A percentile compares a stretch with the other conserved stretches of the same genome.
Evolutionary conservation across 176 grass and related monocot species (phyloP).

Genomic region (Juncus effusus): DNA sequence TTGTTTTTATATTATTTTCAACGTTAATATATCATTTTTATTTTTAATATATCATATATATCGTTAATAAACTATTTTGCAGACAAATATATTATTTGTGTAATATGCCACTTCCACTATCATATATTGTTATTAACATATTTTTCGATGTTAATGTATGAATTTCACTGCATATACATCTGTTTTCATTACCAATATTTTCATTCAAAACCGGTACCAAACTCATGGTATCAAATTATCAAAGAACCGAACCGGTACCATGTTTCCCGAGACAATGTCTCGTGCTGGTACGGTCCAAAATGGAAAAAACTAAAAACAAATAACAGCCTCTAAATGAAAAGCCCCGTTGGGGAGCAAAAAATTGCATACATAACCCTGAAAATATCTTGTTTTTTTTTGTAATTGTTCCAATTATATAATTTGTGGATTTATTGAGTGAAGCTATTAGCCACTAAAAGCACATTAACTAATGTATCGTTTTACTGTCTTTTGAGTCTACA

Average conservation of each 20-base stretch:
- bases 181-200: not conserved
- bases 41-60: not conserved
- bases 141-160: too few species aligned
- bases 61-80: too few species aligned
- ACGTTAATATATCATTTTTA: not conserved
- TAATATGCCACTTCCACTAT: too few species aligned
- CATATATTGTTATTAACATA: too few species aligned
- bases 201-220: not conserved
- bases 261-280: slow-evolving; percentile 43
- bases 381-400: not conserved
- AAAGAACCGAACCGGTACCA: slow-evolving; percentile 16
- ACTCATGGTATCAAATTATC: not conserved
- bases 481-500: too few species aligned
- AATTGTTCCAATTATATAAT: slow-evolving; percentile 17
- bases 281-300: slow-evolving; percentile 41
- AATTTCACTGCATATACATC: too few species aligned
- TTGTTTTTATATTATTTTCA: not conserved
- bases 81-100: too few species aligned
- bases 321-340: slow-evolving; percentile 33
- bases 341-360: slow-evolving; percentile 20
- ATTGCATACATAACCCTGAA: not conserved
- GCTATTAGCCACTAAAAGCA: too few species aligned
- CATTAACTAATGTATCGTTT: too few species aligned
- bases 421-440: slow-evolving; percentile 22
- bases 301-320: slow-evolving; percentile 31